Percentiles rank a stretch among this genome's conserved stretches.
phyloP scores from a whole-genome alignment of 495 filamentous ascomycete genomes.

The Letharia columbiana region DNA sequence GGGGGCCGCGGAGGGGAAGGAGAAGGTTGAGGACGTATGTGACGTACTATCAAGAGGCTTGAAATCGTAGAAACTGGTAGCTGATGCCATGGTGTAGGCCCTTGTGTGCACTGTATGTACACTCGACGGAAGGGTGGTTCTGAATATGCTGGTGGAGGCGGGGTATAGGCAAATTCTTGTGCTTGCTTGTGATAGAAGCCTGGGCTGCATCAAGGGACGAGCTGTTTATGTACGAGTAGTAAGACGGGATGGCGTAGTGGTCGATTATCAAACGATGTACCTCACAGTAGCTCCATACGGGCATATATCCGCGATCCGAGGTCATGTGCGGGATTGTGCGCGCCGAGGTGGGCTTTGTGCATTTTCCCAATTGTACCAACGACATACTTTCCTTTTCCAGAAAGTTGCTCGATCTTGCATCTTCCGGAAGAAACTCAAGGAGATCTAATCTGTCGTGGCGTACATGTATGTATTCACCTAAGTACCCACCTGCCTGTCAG shows the following conservation, averaged over 20 bases:
- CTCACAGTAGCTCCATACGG: neutral
- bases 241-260: neutral
- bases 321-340: neutral
- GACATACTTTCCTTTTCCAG: too few species aligned
- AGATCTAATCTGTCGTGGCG: too few species aligned
- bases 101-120: neutral
- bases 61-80: slow-evolving; percentile 87
- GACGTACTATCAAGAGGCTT: slow-evolving; percentile 68
- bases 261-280: neutral
- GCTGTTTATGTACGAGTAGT: neutral
- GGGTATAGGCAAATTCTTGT: neutral
- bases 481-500: too few species aligned
- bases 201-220: slow-evolving; percentile 6
- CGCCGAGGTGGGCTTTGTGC: neutral
- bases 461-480: too few species aligned
- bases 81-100: slow-evolving; percentile 63
- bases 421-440: neutral
- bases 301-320: slow-evolving; percentile 3
- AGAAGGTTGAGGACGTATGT: neutral
- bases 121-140: neutral
- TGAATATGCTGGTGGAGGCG: neutral
- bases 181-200: neutral
- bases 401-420: neutral
- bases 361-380: too few species aligned
- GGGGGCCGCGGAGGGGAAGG: neutral